Evolutionary conservation across 352 stramenopile genomes (phyloP).

Genomic region (Pythium guiyangense): DNA sequence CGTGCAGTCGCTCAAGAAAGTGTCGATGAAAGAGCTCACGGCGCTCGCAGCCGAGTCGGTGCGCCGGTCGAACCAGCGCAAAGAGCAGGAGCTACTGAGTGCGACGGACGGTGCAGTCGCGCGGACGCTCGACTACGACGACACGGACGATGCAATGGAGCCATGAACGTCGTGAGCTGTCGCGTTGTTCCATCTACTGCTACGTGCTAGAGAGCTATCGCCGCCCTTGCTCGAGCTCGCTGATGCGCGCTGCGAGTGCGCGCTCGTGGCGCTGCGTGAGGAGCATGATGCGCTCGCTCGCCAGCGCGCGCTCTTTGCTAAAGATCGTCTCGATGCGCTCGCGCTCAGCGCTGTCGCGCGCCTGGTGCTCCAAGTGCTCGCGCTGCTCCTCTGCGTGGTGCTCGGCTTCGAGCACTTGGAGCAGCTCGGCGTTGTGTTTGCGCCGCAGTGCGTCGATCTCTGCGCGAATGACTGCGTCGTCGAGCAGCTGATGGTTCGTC

Average conservation of each 20-base stretch:
- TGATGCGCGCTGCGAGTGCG: constrained; percentile 36
- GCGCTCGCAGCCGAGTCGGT: constrained; percentile 26
- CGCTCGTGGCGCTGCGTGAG: constrained; percentile 71
- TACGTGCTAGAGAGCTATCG: neutral
- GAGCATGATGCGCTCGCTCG: constrained; percentile 80
- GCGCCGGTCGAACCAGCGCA: constrained; percentile 21
- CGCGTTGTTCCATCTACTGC: neutral
- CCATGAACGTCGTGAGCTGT: constrained; percentile 1
- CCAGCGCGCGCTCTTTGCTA: constrained; percentile 56
- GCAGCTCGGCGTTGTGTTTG: constrained; percentile 67
- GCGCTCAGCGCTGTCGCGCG: constrained; percentile 27
- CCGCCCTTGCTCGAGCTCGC: constrained; percentile 3
- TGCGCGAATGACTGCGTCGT: constrained; percentile 16
- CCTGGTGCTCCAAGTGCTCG: constrained; percentile 53
- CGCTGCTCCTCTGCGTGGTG: constrained; percentile 80
- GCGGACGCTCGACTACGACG: constrained; percentile 16
- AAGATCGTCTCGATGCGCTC: constrained; percentile 67
- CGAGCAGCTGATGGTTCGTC: constrained; percentile 10
- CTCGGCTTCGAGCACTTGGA: constrained; percentile 69
- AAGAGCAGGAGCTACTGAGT: constrained; percentile 2
- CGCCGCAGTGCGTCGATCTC: constrained; percentile 52
- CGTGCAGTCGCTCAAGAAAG: constrained; percentile 44
- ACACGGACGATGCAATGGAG: constrained; percentile 13
- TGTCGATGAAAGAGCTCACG: constrained; percentile 40
- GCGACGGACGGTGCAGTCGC: neutral